A percentile compares a stretch with the other conserved stretches of the same genome.
Evolutionary conservation across 2,329 filamentous ascomycete genomes (phyloP).

Genomic region (Rhynchosporium graminicola): DNA sequence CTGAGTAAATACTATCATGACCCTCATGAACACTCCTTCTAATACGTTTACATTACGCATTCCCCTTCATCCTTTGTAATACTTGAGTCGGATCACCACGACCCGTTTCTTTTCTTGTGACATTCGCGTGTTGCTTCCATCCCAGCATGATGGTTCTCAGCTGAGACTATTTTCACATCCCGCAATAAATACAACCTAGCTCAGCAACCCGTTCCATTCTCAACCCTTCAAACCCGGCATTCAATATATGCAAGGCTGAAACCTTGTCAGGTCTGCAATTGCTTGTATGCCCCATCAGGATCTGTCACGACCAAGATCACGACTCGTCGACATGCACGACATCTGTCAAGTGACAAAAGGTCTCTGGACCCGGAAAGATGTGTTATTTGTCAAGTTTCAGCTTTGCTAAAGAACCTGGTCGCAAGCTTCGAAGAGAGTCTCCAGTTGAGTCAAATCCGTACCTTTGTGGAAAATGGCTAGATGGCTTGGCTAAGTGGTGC

Average conservation of each 20-base stretch:
- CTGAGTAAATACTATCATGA: too few species aligned
- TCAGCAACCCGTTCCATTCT: background rate
- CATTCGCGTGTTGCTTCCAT: background rate
- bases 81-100: too few species aligned
- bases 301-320: conserved; percentile 9
- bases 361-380: background rate
- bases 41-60: too few species aligned
- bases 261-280: background rate
- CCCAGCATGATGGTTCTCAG: background rate
- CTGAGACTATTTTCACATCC: background rate
- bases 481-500: conserved; percentile 9
- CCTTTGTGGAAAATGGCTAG: background rate
- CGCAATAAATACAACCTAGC: background rate
- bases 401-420: background rate
- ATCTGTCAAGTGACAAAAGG: background rate
- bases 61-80: too few species aligned
- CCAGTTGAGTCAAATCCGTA: background rate
- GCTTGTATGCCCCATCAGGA: background rate
- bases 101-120: too few species aligned
- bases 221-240: background rate
- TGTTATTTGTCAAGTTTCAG: background rate
- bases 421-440: background rate
- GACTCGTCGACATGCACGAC: background rate
- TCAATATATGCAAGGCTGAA: background rate
- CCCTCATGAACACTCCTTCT: too few species aligned